These are phyloP conservation scores for Rhizoctonia solani DNA, from an alignment of 1,284 basidiomycete genomes.

Conservation along the genomic window DNA sequence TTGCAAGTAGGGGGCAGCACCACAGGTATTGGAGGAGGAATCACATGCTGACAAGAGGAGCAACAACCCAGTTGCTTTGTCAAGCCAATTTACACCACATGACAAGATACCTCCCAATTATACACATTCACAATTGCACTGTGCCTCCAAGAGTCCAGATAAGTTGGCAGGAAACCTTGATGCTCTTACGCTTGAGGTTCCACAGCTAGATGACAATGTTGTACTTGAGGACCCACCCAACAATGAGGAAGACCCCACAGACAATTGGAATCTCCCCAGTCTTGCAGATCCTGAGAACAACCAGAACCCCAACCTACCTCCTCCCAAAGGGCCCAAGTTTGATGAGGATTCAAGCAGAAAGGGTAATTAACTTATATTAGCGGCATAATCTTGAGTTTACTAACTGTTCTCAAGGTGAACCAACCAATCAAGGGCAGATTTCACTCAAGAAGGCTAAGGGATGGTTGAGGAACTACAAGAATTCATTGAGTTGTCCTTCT, in stretches of 20 bases:
- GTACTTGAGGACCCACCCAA: slow-evolving; percentile 8
- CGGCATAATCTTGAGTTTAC: background rate
- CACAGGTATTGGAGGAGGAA: background rate
- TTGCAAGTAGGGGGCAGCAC: background rate
- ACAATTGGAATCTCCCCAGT: background rate
- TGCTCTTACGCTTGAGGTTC: background rate
- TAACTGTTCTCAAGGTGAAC: background rate
- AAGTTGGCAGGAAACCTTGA: background rate
- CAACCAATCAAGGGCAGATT: background rate
- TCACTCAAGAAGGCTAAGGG: background rate
- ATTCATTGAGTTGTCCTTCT: background rate
- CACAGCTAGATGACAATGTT: background rate
- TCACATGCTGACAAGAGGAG: background rate
- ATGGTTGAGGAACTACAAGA: background rate
- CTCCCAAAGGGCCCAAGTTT: background rate
- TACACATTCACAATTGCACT: background rate
- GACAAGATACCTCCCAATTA: background rate
- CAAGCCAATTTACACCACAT: background rate
- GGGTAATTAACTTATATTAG: background rate
- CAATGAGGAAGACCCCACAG: background rate
- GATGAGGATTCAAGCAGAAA: background rate
- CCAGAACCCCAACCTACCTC: background rate
- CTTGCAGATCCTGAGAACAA: background rate
- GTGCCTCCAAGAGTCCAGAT: background rate
- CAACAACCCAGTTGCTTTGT: background rate